A percentile compares a stretch with the other conserved stretches of the same genome.
Conservation (phyloP, 768 basidiomycete species). For the Amanita muscaria region DNA sequence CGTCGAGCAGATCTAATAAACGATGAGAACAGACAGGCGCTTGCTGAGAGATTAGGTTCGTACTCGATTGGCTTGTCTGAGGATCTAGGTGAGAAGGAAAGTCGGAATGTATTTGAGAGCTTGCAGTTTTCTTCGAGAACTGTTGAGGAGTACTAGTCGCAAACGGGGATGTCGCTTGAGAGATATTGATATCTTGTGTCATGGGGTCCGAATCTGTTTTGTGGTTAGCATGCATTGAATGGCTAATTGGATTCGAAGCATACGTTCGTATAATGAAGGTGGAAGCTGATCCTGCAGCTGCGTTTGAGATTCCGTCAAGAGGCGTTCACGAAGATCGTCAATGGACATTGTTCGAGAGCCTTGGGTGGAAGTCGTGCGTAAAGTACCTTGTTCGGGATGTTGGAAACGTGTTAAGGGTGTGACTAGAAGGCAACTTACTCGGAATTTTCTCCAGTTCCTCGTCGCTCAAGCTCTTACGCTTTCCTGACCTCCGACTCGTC, state of each 20-base stretch:
- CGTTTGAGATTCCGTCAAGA: constrained; percentile 21
- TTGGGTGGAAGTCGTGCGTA: constrained; percentile 16
- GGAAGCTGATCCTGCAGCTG: constrained; percentile 28
- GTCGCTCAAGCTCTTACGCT: constrained; percentile 56
- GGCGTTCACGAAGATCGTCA: constrained; percentile 23
- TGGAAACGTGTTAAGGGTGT: constrained; percentile 1
- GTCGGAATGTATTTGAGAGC: constrained; percentile 23
- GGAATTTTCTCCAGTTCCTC: constrained; percentile 50
- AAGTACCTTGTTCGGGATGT: constrained; percentile 11
- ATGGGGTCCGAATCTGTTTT: constrained; percentile 31
- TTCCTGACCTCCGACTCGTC: constrained; percentile 35
- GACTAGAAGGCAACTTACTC: constrained; percentile 4
- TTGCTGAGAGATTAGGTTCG: constrained; percentile 12
- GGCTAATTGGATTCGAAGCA: constrained; percentile 11
- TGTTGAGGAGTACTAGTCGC: constrained; percentile 50
- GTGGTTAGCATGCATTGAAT: constrained; percentile 5
- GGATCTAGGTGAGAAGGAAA: constrained; percentile 23
- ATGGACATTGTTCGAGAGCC: constrained; percentile 7
- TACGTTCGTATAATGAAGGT: constrained; percentile 27
- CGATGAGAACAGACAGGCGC: constrained; percentile 10
- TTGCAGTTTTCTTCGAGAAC: constrained; percentile 45
- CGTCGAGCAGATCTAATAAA: constrained; percentile 50
- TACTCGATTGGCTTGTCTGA: constrained; percentile 41
- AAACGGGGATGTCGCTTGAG: constrained; percentile 34
- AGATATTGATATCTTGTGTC: constrained; percentile 29